A percentile compares a stretch with the other conserved stretches of the same genome.
Evolutionary conservation across 1,284 basidiomycete species (phyloP).

Genomic region (Pisolithus thermaeus): DNA sequence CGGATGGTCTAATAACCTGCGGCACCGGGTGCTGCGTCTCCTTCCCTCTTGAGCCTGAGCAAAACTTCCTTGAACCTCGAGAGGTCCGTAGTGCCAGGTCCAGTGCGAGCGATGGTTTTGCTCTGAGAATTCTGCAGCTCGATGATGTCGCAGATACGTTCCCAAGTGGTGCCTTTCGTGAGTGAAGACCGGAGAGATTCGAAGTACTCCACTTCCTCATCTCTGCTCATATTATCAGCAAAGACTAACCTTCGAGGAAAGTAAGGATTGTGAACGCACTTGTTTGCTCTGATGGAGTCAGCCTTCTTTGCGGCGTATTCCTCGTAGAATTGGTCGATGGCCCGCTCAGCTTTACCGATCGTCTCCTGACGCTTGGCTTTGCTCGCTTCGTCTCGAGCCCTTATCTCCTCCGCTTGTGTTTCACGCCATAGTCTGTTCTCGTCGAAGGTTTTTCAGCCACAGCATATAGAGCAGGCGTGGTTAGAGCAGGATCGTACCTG

Average conservation of each 20-base stretch:
- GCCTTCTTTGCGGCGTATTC: conserved; percentile 92
- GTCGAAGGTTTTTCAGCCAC: background rate
- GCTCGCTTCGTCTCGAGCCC: conserved; percentile 71
- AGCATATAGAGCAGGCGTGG: background rate
- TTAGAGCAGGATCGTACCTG: conserved; percentile 33
- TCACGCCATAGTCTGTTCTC: conserved; percentile 77
- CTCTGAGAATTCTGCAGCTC: conserved; percentile 95
- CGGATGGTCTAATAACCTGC: conserved; percentile 67
- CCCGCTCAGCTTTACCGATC: conserved; percentile 82
- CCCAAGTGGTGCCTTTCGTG: conserved; percentile 92
- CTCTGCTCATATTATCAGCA: conserved; percentile 43
- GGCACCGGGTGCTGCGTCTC: conserved; percentile 85
- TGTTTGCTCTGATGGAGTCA: conserved; percentile 91
- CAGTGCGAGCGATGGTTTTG: conserved; percentile 89
- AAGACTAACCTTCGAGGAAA: background rate
- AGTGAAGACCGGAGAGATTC: conserved; percentile 71
- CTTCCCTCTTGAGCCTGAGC: conserved; percentile 81
- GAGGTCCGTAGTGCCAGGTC: conserved; percentile 86
- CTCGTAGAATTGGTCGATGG: conserved; percentile 96
- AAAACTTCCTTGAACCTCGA: conserved; percentile 89
- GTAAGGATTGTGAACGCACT: conserved; percentile 42
- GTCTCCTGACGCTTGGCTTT: conserved; percentile 81
- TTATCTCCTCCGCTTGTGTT: conserved; percentile 83
- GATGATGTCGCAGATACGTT: conserved; percentile 82
- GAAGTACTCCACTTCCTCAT: conserved; percentile 82